Base-by-base conservation (phyloP, 345 rosid genomes). In the Heritiera fomes region DNA sequence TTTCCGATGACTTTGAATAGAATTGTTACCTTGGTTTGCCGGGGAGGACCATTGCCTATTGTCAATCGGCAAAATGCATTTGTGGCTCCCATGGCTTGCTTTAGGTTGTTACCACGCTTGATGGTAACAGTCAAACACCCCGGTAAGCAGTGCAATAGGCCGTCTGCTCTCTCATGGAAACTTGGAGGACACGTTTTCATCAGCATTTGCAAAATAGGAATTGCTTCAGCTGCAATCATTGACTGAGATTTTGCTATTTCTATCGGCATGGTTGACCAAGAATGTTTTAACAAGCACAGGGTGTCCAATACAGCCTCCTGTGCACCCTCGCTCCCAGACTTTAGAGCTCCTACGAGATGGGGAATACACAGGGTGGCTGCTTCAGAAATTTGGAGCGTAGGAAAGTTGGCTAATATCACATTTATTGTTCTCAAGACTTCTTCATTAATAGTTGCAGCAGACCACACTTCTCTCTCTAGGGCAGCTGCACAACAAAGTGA, bases 321-420 rank as follows among this genome's bases (percentile, higher is more conserved):
- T 65, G 91, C 92, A 28, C 85, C 90, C 79, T 93, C 98, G 76
- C 84, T 82, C 23, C 97, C 93, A 18, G 94, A 85, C 83, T 85
- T 94, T 62, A 94, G 95, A 4, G 92, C 94, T 81, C 85, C 88
- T 71, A 94, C 85, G 79, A 94, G 80, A 84, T 88, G 92, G 28
- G 97, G 97, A 73, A 94, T 93, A 80, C 94, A 91, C 58, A 91
- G 80, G 6, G 98, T 93, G 32, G 97, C 97, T 64, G 98, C 97
- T 85, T 94, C 98, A 50, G 97, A 91, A 78, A 85, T 86, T 40
- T 93, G 92, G 77, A 95, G 95, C 91, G 90, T 90, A 34, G 97
- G 89, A 75, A 93, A 95, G 87, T 91, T 95, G 81, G 89, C 79
- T 76, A 95, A 95, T 53, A 95, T 88, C 80, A 89, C 94, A 79